phyloP scores from a whole-genome alignment of 768 basidiomycete species.

The Kockovaella imperatae region DNA sequence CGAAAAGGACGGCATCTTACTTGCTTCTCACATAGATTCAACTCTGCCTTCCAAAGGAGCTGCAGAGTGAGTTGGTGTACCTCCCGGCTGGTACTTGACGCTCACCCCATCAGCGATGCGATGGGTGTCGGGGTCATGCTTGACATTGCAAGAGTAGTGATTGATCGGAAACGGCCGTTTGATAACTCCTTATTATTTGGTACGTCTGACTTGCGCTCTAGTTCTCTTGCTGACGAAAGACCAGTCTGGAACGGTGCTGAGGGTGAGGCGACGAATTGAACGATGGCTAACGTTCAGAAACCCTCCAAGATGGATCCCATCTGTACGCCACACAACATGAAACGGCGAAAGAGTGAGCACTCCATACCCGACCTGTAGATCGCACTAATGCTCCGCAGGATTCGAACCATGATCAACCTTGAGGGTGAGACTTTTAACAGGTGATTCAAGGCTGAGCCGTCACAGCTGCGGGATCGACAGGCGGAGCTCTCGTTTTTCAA shows the following conservation, averaged over 20 bases:
- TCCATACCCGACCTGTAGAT: not conserved
- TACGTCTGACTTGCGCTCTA: slow-evolving; percentile 46
- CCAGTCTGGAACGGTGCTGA: slow-evolving; percentile 92
- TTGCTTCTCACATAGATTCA: slow-evolving; percentile 84
- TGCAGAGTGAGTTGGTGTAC: slow-evolving; percentile 33
- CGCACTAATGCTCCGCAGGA: slow-evolving; percentile 49
- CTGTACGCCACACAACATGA: slow-evolving; percentile 83
- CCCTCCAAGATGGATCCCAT: slow-evolving; percentile 88
- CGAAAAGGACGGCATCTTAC: slow-evolving; percentile 73
- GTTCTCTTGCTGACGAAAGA: not conserved
- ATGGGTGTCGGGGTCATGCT: slow-evolving; percentile 85
- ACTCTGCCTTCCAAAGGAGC: slow-evolving; percentile 71
- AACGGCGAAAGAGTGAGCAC: slow-evolving; percentile 58
- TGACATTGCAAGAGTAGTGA: slow-evolving; percentile 71
- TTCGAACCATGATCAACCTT: slow-evolving; percentile 79
- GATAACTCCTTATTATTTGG: slow-evolving; percentile 72
- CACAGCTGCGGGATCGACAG: slow-evolving; percentile 76
- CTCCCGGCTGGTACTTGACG: too few species aligned
- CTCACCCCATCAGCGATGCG: slow-evolving; percentile 59
- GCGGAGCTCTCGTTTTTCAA: slow-evolving; percentile 87
- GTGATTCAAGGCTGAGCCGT: not conserved
- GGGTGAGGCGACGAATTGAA: slow-evolving; percentile 16
- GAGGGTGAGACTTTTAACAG: slow-evolving; percentile 54
- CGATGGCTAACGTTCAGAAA: slow-evolving; percentile 51
- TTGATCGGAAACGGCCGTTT: slow-evolving; percentile 61